Conservation (phyloP, 345 rosid species). For the Geranium rotundifolium region DNA sequence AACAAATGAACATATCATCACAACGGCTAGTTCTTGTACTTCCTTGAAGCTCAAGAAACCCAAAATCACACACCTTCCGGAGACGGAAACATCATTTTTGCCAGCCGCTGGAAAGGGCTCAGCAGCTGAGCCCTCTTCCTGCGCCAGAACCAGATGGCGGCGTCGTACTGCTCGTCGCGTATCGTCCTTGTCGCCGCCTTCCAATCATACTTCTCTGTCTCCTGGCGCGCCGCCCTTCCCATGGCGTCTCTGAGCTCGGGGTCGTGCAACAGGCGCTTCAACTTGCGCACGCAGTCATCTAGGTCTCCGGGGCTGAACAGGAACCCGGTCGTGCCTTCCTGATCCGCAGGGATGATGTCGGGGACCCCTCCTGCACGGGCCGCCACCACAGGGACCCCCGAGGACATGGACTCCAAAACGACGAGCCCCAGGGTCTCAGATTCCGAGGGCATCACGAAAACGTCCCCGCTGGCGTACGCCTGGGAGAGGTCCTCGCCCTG, state of each 20-base stretch:
- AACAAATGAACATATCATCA: too few species aligned
- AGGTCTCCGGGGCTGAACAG: conserved; percentile 69
- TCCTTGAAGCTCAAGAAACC: too few species aligned
- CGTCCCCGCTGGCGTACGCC: conserved; percentile 96
- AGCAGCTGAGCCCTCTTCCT: conserved; percentile 61
- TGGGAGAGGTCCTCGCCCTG: conserved; percentile 89
- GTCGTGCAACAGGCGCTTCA: conserved; percentile 40
- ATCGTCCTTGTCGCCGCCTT: conserved; percentile 80
- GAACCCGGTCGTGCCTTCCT: conserved; percentile 78
- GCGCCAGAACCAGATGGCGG: conserved; percentile 98
- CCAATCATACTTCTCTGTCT: conserved; percentile 90
- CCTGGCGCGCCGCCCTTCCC: conserved; percentile 79
- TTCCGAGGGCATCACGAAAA: conserved; percentile 93
- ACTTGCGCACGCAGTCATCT: conserved; percentile 73
- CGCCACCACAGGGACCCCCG: conserved; percentile 85
- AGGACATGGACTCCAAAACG: conserved; percentile 95
- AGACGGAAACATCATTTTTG: conserved; percentile 49
- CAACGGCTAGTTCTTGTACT: too few species aligned
- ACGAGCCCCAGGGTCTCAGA: conserved; percentile 95
- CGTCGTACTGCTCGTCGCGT: conserved; percentile 82
- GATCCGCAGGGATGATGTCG: conserved; percentile 83
- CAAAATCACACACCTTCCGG: conserved; percentile 25
- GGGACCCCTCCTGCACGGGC: conserved; percentile 94
- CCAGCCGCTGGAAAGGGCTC: conserved; percentile 70
- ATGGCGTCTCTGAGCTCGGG: conserved; percentile 52